Percentiles rank a stretch among this genome's conserved stretches.
phyloP scores from a whole-genome alignment of 73 alveolate species.

The Tetrahymena borealis region DNA sequence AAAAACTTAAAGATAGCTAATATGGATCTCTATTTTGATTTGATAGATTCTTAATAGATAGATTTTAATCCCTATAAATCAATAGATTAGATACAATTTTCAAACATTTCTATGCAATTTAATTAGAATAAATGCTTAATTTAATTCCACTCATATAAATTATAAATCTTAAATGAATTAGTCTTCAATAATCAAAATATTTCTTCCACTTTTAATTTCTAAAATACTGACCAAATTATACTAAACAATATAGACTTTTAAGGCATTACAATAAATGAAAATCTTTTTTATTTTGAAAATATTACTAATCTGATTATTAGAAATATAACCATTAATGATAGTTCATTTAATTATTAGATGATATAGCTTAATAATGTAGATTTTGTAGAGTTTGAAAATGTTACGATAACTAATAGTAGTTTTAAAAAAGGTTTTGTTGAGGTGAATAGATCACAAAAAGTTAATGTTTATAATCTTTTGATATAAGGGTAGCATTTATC shows the following conservation, averaged over 20 bases:
- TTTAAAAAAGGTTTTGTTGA: background rate
- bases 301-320: background rate
- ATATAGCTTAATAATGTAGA: background rate
- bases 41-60: background rate
- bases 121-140: background rate
- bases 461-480: background rate
- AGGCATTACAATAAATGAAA: background rate
- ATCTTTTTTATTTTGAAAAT: background rate
- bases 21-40: background rate
- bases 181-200: background rate
- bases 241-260: background rate
- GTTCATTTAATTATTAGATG: background rate
- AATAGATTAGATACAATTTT: background rate
- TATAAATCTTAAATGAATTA: background rate
- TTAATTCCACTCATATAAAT: background rate
- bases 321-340: background rate
- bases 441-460: background rate
- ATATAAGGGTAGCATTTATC: no score
- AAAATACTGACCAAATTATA: background rate
- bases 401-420: background rate
- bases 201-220: background rate
- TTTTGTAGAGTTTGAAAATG: background rate
- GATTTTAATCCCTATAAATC: background rate
- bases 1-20: background rate
- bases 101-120: background rate